Evolutionary conservation across 2,329 filamentous ascomycete genomes (phyloP).

Genomic region (Chalara sp.): DNA sequence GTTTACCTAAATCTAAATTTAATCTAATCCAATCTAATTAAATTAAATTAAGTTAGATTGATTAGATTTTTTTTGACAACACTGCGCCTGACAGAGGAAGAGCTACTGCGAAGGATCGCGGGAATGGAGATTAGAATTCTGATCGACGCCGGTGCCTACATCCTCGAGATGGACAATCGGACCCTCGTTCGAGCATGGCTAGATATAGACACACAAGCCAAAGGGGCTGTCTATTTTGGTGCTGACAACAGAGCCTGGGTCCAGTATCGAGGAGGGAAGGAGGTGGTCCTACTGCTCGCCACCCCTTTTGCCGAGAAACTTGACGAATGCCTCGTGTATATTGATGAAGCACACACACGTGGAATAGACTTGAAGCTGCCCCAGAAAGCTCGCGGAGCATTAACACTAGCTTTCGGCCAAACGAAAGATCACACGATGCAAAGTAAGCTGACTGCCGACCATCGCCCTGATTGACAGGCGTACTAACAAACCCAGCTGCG

Average conservation of each 20-base stretch:
- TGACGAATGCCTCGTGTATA: slow-evolving; percentile 16
- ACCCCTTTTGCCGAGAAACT: slow-evolving; percentile 18
- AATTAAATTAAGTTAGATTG: too few relatives aligned
- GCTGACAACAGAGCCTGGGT: slow-evolving; percentile 11
- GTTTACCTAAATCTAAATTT: too few relatives aligned
- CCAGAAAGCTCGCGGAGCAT: slow-evolving; percentile 20
- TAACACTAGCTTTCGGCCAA: slow-evolving; percentile 17
- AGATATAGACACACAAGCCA: slow-evolving; percentile 1
- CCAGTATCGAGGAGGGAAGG: slow-evolving; percentile 9
- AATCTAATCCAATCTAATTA: too few relatives aligned
- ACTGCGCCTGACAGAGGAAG: slow-evolving; percentile 37
- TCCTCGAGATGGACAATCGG: slow-evolving; percentile 50
- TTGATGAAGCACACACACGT: slow-evolving; percentile 22
- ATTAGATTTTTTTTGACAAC: too few relatives aligned
- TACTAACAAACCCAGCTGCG: slow-evolving; percentile 38
- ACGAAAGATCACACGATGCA: slow-evolving; percentile 44
- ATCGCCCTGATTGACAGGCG: slow-evolving; percentile 15
- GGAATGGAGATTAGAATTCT: slow-evolving; percentile 40
- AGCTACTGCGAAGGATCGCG: slow-evolving; percentile 37
- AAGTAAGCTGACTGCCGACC: slow-evolving; percentile 7
- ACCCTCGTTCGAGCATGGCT: slow-evolving; percentile 17
- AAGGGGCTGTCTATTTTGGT: slow-evolving; percentile 13
- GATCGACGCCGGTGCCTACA: slow-evolving; percentile 58
- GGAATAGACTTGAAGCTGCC: slow-evolving; percentile 21
- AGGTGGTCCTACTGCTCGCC: slow-evolving; percentile 15